Base-by-base conservation (phyloP, 2,329 filamentous ascomycete species). In the Leptosphaerulina australis region DNA sequence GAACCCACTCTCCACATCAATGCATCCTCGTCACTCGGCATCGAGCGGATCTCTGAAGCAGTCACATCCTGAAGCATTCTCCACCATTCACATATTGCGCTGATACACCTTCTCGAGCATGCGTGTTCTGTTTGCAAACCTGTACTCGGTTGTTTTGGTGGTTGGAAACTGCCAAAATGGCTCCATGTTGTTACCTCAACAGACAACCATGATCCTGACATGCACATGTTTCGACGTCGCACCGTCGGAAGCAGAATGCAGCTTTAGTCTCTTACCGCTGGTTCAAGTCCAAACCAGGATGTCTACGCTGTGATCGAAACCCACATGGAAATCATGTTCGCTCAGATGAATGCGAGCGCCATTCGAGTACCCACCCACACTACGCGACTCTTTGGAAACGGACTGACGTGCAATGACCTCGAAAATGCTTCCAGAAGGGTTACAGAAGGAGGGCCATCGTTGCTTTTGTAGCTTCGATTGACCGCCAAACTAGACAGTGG, bases 151-250 rank as follows among this genome's bases (percentile, higher is more conserved):
- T 41, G 53, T 46, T 54, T 58, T 62, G 54, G 55, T 58, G 62
- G 2, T 64, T 59, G 55, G 60, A 49, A 50, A 53, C 53, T 54
- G 49, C 56, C 56, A 53, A 62, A 61, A 57, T 54, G 41, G 58
- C 57, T 58, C 55, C 36, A 48, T 40, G 39, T 44, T 34, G 17
- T 22, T 53, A 51, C 28, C 34, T 45, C 43, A 24, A 44, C 53
- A 31, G 39, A 59, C 50, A 50, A 40, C 56, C 51, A 57, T 50
- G 44, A 58, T 58, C 56, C 61, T 56, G 58, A 62, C 59, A 58
- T 48, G 56, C 26, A n/a, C 40, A 17, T 59, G 61, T 67, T 66
- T 66, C 66, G 67, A 59, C 50, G 60, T 62, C 55, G 59, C 56
- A 67, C 58, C 55, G 35, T 60, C 57, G 51, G 63, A 58, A 56